Evolutionary conservation across 202 grass and related monocot genomes (phyloP), one percentile per base, ranked within the genome.

Genomic region (Dendrocalamus latiflorus): DNA sequence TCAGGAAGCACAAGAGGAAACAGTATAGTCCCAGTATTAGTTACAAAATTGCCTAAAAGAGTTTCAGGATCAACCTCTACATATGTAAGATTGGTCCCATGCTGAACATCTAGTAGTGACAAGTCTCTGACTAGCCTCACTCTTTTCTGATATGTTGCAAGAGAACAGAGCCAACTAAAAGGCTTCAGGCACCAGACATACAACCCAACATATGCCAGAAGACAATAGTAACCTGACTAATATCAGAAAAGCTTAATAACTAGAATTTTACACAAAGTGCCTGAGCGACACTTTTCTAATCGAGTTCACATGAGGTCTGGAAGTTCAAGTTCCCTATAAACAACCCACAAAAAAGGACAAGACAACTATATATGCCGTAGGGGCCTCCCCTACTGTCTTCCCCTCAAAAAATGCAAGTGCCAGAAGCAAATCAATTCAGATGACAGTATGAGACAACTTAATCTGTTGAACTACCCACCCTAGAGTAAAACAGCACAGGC

Each of bases 151-250:
- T 80, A 69, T 4, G 16, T 60, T 43, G 16, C 34, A 41, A 13
- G 9, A 55, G 15, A 69, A 4, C 0, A 68, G 65, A 57, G 15
- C 36, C 24, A 66, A 28, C 42, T 77, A 64, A 56, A 64, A 56
- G 15, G 48, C 9, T 42, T 69, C 49, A 80, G 49, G 50, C 77
- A 69, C 18, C 15, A 9, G 21, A 69, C 36, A 59, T 28, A 65
- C 42, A 65, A 57, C 25, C 77, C 36, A 80, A 79, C 54, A 42
- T 56, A 56, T 80, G 37, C 34, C 39, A 80, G 16, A 64, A 30
- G 25, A 15, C 57, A 60, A 15, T 30, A 57, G 64, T 69, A 42
- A 68, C 50, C 21, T 15, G 49, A 68, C 24, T 57, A 57, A 42
- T 67, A 66, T 41, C 6, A 18, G 25, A 43, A 25, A 65, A 78